Evolutionary conservation across 2,329 filamentous ascomycete genomes (phyloP), one percentile per base, ranked within the genome.

Genomic region (Aspergillus phoenicis): DNA sequence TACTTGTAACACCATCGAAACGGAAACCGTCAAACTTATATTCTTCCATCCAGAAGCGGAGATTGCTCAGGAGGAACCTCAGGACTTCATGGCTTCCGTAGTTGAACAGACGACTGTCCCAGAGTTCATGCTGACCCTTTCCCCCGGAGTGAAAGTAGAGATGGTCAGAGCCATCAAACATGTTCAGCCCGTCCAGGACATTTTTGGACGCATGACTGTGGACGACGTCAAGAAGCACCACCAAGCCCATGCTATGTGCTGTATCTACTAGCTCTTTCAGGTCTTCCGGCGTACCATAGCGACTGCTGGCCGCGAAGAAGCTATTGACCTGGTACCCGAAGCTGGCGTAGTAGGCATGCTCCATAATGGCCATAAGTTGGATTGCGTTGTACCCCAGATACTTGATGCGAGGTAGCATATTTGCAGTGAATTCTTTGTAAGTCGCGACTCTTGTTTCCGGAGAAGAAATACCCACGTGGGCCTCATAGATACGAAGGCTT

Each of bases 171-270:
- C 93, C 93, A 76, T 99, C 95, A 71, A 99, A 97, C 83, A 93
- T 88, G 77, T 99, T 99, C 66, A 99, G 80, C 0, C 95, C 95
- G 73, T 99, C 95, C 3, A 96, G 82, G 0, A 97, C 93, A 69
- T 99, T 99, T 84, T 98, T 99, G 43, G 93, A 97, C 15, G 95
- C 95, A 76, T 99, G 95, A 68, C 93, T 97, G 81, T 99, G 95
- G 4, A 99, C 95, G 8, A 99, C 91, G 73, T 99, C 95, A 20
- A 99, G 86, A 26, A 99, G 84, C 10, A 99, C 92, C 0, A 91
- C 90, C 66, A 99, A 87, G 0, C 95, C 95, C 83, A 99, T 80
- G 62, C 91, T 85, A 72, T 99, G 95, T 4, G 95, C 95, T 2
- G 91, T 96, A 73, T 99, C 95, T 65, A 99, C 91, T 52, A 99